Percentiles rank a stretch among this genome's conserved stretches.
Evolutionary conservation across 164 flowering plant species (phyloP).

Genomic region (Akebia trifoliata): DNA sequence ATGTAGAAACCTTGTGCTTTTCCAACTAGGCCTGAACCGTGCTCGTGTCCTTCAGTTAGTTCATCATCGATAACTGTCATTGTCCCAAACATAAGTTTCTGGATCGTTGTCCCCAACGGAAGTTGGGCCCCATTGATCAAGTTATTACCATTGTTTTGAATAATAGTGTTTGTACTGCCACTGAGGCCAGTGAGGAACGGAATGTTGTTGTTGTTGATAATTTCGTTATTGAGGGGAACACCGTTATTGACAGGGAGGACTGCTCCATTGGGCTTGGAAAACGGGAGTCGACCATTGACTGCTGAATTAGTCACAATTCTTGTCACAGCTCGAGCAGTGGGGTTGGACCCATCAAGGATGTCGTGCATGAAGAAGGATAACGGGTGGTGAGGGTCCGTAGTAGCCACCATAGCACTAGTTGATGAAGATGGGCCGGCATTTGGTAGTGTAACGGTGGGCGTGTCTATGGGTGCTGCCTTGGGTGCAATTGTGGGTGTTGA

Average conservation of each 20-base stretch:
- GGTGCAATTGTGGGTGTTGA: constrained; percentile 16
- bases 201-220: neutral
- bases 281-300: constrained; percentile 59
- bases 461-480: neutral
- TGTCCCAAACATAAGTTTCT: constrained; percentile 28
- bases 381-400: constrained; percentile 15
- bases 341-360: constrained; percentile 39
- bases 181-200: constrained; percentile 5
- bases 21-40: constrained; percentile 55
- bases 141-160: constrained; percentile 2
- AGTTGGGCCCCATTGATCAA: constrained; percentile 35
- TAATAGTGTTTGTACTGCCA: neutral
- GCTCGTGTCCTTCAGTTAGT: constrained; percentile 57
- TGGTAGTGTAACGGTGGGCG: constrained; percentile 2
- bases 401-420: constrained; percentile 6
- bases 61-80: constrained; percentile 64
- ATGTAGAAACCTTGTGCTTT: constrained; percentile 71
- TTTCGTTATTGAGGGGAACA: constrained; percentile 13
- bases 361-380: constrained; percentile 52
- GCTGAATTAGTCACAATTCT: constrained; percentile 54
- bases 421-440: neutral
- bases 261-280: constrained; percentile 70
- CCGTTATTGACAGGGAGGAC: constrained; percentile 41
- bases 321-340: constrained; percentile 57
- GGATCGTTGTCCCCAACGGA: constrained; percentile 36